These are phyloP conservation scores for Calonectria pauciramosa DNA, from an alignment of 2,329 filamentous ascomycete genomes.

Conservation along the genomic window DNA sequence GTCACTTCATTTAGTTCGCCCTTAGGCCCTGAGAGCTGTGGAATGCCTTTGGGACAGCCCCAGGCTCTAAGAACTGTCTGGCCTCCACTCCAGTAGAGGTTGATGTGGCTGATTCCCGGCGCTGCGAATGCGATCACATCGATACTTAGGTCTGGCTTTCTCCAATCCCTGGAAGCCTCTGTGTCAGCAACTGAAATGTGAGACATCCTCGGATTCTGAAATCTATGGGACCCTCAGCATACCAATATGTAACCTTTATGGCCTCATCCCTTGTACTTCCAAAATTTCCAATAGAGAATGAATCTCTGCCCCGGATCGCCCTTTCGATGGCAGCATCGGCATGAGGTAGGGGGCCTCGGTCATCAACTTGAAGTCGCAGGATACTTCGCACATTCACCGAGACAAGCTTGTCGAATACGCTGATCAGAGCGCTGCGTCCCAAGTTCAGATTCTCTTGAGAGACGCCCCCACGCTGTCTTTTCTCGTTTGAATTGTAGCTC, in stretches of 20 bases:
- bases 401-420: neutral
- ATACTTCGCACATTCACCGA: neutral
- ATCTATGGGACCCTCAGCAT: neutral
- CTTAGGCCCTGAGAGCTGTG: neutral
- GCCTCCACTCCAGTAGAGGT: neutral
- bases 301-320: neutral
- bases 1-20: neutral
- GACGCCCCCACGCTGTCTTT: neutral
- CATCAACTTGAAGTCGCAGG: neutral
- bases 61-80: neutral
- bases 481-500: neutral
- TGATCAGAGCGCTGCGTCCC: neutral
- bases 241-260: too few species aligned
- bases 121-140: neutral
- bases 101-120: neutral
- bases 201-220: neutral
- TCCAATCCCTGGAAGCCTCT: neutral
- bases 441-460: neutral
- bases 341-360: neutral
- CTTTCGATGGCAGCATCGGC: neutral
- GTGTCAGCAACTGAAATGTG: neutral
- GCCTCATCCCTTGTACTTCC: too few species aligned
- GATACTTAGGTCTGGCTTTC: neutral
- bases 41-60: neutral
- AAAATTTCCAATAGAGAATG: neutral